phyloP scores from a whole-genome alignment of 139 green algal species.

The Ettlia oleoabundans region DNA sequence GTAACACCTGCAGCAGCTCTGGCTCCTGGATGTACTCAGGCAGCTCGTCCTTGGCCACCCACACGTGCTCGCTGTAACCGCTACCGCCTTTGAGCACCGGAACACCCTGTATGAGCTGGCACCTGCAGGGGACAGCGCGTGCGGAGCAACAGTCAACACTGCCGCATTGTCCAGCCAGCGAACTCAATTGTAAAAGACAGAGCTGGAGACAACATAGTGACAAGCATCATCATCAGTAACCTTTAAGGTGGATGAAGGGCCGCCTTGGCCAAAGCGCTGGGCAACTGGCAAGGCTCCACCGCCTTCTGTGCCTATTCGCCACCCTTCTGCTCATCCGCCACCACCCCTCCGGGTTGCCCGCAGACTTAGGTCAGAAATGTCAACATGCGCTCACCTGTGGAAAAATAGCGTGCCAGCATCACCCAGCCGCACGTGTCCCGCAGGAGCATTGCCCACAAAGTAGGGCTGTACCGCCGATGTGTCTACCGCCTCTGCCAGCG shows the following conservation, averaged over 20 bases:
- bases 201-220: no score
- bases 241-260: no score
- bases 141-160: not conserved
- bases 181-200: no score
- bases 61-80: slow-evolving; percentile 41
- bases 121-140: not conserved
- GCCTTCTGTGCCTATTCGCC: no score
- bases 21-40: slow-evolving; percentile 41
- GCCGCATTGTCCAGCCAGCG: no score
- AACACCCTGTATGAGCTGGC: slow-evolving; percentile 46
- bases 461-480: slow-evolving; percentile 41
- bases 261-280: no score
- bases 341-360: no score
- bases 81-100: slow-evolving; percentile 21
- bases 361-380: not conserved
- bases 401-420: slow-evolving; percentile 36
- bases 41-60: slow-evolving; percentile 59
- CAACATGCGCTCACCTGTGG: slow-evolving; percentile 19
- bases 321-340: no score
- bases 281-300: no score
- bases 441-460: slow-evolving; percentile 62
- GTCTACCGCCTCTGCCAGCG: slow-evolving; percentile 37
- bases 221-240: no score
- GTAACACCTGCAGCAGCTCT: slow-evolving; percentile 31
- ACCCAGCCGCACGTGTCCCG: slow-evolving; percentile 37